Evolutionary conservation across 2,329 filamentous ascomycete species (phyloP), one percentile per base, ranked within the genome.

Genomic region (Penicillium janthinellum): DNA sequence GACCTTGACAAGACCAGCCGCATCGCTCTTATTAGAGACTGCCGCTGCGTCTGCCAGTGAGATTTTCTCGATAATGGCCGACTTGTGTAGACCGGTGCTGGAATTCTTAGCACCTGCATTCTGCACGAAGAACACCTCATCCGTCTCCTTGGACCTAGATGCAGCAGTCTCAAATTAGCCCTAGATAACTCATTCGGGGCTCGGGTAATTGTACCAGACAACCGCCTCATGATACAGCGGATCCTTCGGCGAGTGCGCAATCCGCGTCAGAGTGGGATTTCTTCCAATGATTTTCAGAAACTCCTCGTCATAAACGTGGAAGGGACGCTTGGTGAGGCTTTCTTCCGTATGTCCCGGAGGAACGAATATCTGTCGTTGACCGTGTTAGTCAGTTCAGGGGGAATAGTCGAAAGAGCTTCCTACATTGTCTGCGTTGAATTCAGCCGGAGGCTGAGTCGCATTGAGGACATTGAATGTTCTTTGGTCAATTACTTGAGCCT

Each of bases 61-160:
- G 35, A 12, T 65, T 49, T 31, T 65, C 45, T 39, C 64, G 49
- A 7, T 63, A 53, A 39, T 52, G 35, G 49, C 49, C 15, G 49
- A 52, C 20, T 52, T 52, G 49, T 52, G 35, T 54, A 66, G 48
- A 58, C 65, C 31, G 45, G 64, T 25, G 35, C 61, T n/a, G 57
- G 63, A 56, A 25, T 45, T 50, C 50, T 56, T 42, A 11, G 53
- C 49, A 1, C 64, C 64, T 28, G 64, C 64, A 55, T 66, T 66
- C 22, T 66, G 64, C 14, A 64, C 64, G 5, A 66, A 66, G 35
- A 66, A 66, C 0, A 66, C 56, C 28, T 66, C 64, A 10, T 66
- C 63, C 5, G 60, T 66, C 35, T 51, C 41, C 34, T 59, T 64
- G 2, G 53, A 53, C 61, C 49, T 52, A 28, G 2, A 17, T 15